Conservation (phyloP, 169 alveolate species). For the Plasmodium falciparum region DNA sequence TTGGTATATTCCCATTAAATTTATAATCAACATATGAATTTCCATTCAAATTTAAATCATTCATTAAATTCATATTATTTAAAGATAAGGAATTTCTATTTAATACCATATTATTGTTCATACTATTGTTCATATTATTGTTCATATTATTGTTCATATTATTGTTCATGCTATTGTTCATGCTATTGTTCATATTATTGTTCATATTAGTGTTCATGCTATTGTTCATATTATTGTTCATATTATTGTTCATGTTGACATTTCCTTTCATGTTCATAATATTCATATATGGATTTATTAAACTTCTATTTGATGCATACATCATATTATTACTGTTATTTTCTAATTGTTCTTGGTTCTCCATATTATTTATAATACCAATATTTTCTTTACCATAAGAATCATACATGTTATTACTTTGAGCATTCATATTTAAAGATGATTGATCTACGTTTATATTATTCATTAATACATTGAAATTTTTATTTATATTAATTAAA, state of each 20-base stretch:
- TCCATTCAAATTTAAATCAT: neutral
- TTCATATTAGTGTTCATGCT: too few relatives aligned
- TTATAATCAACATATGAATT: neutral
- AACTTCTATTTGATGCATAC: slow-evolving; percentile 10
- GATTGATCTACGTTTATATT: slow-evolving; percentile 14
- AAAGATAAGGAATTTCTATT: neutral
- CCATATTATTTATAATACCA: neutral
- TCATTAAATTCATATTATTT: slow-evolving; percentile 1
- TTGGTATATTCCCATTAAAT: neutral
- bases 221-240: too few relatives aligned
- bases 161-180: neutral
- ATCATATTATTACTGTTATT: slow-evolving; percentile 1
- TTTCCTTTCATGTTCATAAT: slow-evolving; percentile 1
- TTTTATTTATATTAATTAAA: slow-evolving; percentile 38
- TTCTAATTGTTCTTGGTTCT: too few relatives aligned
- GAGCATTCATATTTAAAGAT: neutral
- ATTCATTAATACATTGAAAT: slow-evolving; percentile 48
- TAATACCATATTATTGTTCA: too few relatives aligned
- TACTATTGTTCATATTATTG: neutral
- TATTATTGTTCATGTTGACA: neutral
- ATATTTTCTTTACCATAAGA: slow-evolving; percentile 1
- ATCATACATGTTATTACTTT: slow-evolving; percentile 10
- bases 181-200: too few relatives aligned
- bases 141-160: neutral
- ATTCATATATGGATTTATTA: neutral